Evolutionary conservation across 2,329 filamentous ascomycete species (phyloP), one percentile per base, ranked within the genome.

Genomic region (Hypoxylon rubiginosum): DNA sequence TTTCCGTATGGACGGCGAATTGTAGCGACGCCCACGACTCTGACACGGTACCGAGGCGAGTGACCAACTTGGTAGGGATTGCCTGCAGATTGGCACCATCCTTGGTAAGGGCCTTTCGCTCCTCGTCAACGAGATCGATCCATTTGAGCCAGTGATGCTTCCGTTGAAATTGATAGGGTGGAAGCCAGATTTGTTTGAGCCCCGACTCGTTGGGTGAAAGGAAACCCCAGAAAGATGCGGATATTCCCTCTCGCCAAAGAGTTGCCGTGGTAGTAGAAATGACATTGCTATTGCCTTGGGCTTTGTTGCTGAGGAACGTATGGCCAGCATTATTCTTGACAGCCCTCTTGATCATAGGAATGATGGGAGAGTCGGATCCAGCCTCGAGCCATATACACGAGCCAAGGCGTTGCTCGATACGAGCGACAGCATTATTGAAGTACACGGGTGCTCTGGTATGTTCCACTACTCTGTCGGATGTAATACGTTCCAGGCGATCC

Each of bases 331-430:
- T 5, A 28, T 58, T 46, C 11, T 39, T 26, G 13, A 57, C 17
- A 2, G 51, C 54, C 9, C 52, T 52, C 28, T 51, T 54, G 3
- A 39, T 19, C 69, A 77, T 73, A 6, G 71, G 54, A 6, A 68
- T 60, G 7, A 72, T 66, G 0, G 72, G 68, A 8, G 74, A 72
- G 17, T 65, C 59, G 4, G 70, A 66, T 2, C 78, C 78, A 7
- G 77, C 78, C 55, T 81, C 79, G 4, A 81, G 66, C 72, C 73
- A 81, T 15, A 74, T 66, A 24, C 69, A 72, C 1, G 58, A 28
- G 0, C 66, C 62, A 10, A 74, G 67, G 7, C 66, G 51, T 1
- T 65, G 30, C 11, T 65, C 56, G n/a, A 78, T 64, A 2, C 76
- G 67, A 19, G 68, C 57, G 1, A 78, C 62, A 1, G 76, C 75